phyloP scores from a whole-genome alignment of 176 grass and related monocot species.

The Triticum timopheevii region DNA sequence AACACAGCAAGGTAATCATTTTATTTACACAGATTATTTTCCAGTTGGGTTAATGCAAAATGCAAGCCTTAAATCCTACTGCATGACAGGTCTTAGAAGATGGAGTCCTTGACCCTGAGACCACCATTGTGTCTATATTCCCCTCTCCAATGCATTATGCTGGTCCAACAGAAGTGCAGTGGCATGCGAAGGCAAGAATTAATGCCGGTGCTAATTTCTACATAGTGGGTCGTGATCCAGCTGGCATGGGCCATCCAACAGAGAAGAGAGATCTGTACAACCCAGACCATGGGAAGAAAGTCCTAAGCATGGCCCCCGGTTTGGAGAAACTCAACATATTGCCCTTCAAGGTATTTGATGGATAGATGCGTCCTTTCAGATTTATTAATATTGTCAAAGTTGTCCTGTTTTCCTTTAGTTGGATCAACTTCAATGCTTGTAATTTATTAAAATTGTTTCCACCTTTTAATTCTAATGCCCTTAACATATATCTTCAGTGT shows the following conservation, averaged over 20 bases:
- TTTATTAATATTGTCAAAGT: background rate
- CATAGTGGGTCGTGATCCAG: constrained; percentile 95
- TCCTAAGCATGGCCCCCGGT: constrained; percentile 92
- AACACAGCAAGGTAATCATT: constrained; percentile 82
- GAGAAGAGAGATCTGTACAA: constrained; percentile 95
- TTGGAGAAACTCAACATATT: constrained; percentile 96
- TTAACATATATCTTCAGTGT: background rate
- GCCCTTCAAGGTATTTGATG: constrained; percentile 81
- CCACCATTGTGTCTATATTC: constrained; percentile 89
- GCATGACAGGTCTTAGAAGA: constrained; percentile 80
- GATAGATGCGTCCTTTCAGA: background rate
- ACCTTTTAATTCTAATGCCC: background rate
- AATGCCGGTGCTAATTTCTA: constrained; percentile 99
- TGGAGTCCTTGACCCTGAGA: constrained; percentile 88
- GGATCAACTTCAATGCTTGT: background rate
- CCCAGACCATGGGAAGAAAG: constrained; percentile 94
- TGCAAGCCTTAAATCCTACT: background rate
- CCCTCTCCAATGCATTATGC: constrained; percentile 98
- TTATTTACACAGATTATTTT: background rate
- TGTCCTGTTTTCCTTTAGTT: background rate
- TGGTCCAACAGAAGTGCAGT: constrained; percentile 96
- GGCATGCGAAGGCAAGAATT: constrained; percentile 92
- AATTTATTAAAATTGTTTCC: background rate
- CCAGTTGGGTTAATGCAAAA: background rate
- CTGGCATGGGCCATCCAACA: constrained; percentile 91